Percentiles rank a stretch among this genome's conserved stretches.
These are phyloP conservation scores for Nymphaea colorata DNA, from an alignment of 164 flowering plant genomes.

Conservation along the genomic window DNA sequence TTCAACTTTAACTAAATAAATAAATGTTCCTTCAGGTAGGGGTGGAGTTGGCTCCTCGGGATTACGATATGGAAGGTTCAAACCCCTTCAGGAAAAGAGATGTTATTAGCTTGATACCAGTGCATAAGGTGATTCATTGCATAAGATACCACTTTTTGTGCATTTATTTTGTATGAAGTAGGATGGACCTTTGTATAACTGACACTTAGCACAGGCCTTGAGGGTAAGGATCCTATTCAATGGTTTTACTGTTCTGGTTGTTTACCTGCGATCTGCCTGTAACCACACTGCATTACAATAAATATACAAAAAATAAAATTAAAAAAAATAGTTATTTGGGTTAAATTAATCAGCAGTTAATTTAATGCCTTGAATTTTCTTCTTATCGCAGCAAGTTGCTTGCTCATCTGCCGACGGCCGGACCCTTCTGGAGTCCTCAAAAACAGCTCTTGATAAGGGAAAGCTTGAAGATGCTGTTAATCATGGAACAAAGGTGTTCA, in stretches of 20 bases:
- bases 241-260: no score
- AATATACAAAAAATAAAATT: no score
- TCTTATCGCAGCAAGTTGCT: slow-evolving; percentile 83
- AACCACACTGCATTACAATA: no score
- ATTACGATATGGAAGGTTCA: slow-evolving; percentile 86
- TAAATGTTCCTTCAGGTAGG: slow-evolving; percentile 58
- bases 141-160: slow-evolving; percentile 3
- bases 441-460: slow-evolving; percentile 96
- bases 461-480: slow-evolving; percentile 99
- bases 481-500: slow-evolving; percentile 87
- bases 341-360: neutral
- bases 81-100: slow-evolving; percentile 68
- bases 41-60: slow-evolving; percentile 86
- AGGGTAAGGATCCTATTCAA: no score
- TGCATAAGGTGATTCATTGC: slow-evolving; percentile 59
- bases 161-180: neutral
- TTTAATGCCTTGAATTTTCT: neutral
- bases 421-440: slow-evolving; percentile 89
- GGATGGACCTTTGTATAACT: no score
- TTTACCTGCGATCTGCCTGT: no score
- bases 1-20: neutral
- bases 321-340: neutral
- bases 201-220: no score
- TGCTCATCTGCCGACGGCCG: slow-evolving; percentile 99
- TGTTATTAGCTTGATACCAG: slow-evolving; percentile 79